Base-by-base conservation (phyloP, 2,329 filamentous ascomycete species). In the Drechslera avenae region DNA sequence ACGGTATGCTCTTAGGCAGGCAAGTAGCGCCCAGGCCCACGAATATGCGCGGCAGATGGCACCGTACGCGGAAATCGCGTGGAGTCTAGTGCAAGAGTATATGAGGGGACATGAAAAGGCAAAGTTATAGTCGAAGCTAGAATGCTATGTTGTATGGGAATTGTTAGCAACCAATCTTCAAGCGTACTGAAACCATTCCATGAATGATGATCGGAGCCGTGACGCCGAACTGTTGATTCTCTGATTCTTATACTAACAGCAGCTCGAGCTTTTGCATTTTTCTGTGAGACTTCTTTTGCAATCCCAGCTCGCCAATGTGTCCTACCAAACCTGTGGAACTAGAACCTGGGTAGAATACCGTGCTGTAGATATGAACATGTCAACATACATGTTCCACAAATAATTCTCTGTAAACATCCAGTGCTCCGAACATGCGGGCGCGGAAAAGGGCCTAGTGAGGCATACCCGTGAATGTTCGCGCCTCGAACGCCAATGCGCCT, bases 1-100 rank as follows among this genome's bases (percentile, higher is more conserved):
- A 41, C 79, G 94, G 57, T 89, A 89, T 72, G 94, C 94, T 19
- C 77, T 83, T 39, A 79, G 93, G 40, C 93, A 97, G 80, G 94
- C 94, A 31, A 96, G 91, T 75, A 96, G 91, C 72, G 88, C 85
- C 50, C 84, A 88, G 71, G 94, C 94, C 5, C 83, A 80, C 62
- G 81, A 86, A 34, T 90, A 96, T 74, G 91, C 82, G 1, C 78
- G 77, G 47, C 83, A 84, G 71, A 86, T 89, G 75, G 81, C 78
- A 37, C 86, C 89, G 17, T 84, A 93, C 78, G 91, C 88, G 0
- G 81, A 90, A 73, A 80, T 88, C 63, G 90, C 91, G 5, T 97
- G 91, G 90, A 79, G 81, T 50, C 75, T 91, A 62, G 86, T 92
- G 50, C 73, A 82, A 64, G 74, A 78, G 60, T 76, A 80, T 48